Evolutionary conservation across 139 green algal species (phyloP).

Genomic region (Desmodesmus armatus): DNA sequence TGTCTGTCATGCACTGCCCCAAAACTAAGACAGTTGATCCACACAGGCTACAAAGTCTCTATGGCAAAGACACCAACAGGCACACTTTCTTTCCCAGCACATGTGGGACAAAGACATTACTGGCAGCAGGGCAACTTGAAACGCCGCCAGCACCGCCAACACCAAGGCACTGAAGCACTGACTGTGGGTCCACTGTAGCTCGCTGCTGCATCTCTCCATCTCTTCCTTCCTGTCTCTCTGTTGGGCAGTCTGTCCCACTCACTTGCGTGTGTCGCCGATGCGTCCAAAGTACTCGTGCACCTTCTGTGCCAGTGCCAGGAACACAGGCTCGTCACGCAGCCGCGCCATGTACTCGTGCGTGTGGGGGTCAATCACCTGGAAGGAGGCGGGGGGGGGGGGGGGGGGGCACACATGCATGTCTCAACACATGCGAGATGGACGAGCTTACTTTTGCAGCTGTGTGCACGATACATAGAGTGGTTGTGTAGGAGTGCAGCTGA

Average conservation of each 20-base stretch:
- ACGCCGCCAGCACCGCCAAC: too few species aligned
- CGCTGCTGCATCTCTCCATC: background rate
- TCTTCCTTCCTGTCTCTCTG: too few species aligned
- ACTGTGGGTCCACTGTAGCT: too few species aligned
- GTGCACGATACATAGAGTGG: background rate
- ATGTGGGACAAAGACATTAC: too few species aligned
- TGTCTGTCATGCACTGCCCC: too few species aligned
- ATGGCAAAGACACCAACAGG: too few species aligned
- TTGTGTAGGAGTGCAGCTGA: background rate
- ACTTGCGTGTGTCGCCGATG: constrained; percentile 51
- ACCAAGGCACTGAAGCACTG: background rate
- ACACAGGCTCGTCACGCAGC: constrained; percentile 92
- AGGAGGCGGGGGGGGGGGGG: background rate
- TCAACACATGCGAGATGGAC: background rate
- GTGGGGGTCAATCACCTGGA: constrained; percentile 95
- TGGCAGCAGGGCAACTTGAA: too few species aligned
- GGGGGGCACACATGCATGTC: background rate
- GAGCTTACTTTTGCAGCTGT: background rate
- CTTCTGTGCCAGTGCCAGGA: constrained; percentile 90
- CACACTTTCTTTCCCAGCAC: too few species aligned
- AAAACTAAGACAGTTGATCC: too few species aligned
- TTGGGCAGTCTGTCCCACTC: too few species aligned
- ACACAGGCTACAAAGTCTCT: too few species aligned
- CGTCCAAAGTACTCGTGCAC: constrained; percentile 72
- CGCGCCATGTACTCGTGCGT: constrained; percentile 96